phyloP scores from a whole-genome alignment of 495 filamentous ascomycete species.

The Penicillium malachiteum region DNA sequence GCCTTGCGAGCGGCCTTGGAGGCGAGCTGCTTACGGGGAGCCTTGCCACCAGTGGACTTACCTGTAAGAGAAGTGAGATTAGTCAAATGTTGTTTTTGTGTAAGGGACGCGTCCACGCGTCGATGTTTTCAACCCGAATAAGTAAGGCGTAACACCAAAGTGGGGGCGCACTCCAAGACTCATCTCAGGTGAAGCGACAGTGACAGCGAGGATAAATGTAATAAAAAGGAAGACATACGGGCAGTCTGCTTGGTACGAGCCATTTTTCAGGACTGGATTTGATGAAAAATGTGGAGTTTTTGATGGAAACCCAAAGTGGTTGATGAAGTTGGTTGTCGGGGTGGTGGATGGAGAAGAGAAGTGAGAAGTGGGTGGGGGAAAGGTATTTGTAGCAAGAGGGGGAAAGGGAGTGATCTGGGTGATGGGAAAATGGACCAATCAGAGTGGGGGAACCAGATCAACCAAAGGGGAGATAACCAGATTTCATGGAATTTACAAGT shows the following conservation, averaged over 20 bases:
- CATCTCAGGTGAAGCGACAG: neutral
- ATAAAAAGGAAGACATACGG: slow-evolving; percentile 51
- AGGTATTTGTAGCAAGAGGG: slow-evolving; percentile 49
- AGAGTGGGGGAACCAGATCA: slow-evolving; percentile 28
- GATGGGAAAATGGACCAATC: slow-evolving; percentile 19
- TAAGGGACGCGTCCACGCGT: slow-evolving; percentile 20
- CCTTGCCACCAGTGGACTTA: slow-evolving; percentile 99
- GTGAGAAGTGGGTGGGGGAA: slow-evolving; percentile 50
- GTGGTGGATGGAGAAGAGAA: slow-evolving; percentile 36
- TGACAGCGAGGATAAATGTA: slow-evolving; percentile 9
- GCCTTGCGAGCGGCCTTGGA: slow-evolving; percentile 81
- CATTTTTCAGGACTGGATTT: slow-evolving; percentile 60
- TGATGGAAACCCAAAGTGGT: slow-evolving; percentile 38
- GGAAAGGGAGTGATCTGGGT: slow-evolving; percentile 44
- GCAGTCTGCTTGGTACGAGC: slow-evolving; percentile 99
- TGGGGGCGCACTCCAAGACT: too few relatives aligned
- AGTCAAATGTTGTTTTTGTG: slow-evolving; percentile 32
- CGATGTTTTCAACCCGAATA: neutral
- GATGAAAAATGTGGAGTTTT: slow-evolving; percentile 40
- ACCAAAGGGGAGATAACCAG: slow-evolving; percentile 9
- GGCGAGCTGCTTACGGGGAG: slow-evolving; percentile 95
- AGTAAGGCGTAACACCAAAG: neutral
- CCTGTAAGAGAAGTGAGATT: slow-evolving; percentile 45
- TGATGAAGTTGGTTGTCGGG: slow-evolving; percentile 42
- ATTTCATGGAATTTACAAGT: neutral